Percentiles rank a stretch among this genome's conserved stretches.
These are phyloP conservation scores for Vairimorpha apis DNA, from an alignment of 371 early-diverging fungal species.

Conservation along the genomic window DNA sequence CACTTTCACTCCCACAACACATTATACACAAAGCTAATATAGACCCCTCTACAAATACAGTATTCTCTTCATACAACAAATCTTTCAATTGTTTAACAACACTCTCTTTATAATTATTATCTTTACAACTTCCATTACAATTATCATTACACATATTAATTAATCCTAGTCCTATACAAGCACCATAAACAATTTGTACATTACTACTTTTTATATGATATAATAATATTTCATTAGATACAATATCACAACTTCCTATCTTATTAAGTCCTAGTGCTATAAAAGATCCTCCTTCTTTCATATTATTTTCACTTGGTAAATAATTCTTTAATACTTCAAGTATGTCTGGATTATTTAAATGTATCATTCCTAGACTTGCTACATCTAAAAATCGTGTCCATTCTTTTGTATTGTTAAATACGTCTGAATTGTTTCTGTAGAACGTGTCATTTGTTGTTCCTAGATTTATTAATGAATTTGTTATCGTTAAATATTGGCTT, in stretches of 20 bases:
- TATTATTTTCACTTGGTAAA: conserved; percentile 70
- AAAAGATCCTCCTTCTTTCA: conserved; percentile 82
- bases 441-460: conserved; percentile 96
- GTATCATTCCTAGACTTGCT: conserved; percentile 94
- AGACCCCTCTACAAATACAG: conserved; percentile 91
- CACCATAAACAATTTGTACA: conserved; percentile 82
- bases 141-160: conserved; percentile 66
- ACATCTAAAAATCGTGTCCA: conserved; percentile 98
- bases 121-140: no score
- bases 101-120: no score
- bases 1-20: conserved; percentile 60
- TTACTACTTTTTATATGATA: conserved; percentile 66
- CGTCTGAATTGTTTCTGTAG: conserved; percentile 86
- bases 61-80: conserved; percentile 69
- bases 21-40: conserved; percentile 90
- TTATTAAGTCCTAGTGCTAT: conserved; percentile 93
- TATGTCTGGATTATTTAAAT: conserved; percentile 65
- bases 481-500: conserved; percentile 69
- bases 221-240: conserved; percentile 71
- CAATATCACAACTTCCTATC: conserved; percentile 74
- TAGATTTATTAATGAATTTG: conserved; percentile 91
- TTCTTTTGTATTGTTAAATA: conserved; percentile 87
- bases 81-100: conserved; percentile 38
- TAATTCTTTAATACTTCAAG: conserved; percentile 54
- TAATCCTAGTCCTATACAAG: conserved; percentile 82